Evolutionary conservation across 495 filamentous ascomycete genomes (phyloP).

Genomic region (Neurospora discreta): DNA sequence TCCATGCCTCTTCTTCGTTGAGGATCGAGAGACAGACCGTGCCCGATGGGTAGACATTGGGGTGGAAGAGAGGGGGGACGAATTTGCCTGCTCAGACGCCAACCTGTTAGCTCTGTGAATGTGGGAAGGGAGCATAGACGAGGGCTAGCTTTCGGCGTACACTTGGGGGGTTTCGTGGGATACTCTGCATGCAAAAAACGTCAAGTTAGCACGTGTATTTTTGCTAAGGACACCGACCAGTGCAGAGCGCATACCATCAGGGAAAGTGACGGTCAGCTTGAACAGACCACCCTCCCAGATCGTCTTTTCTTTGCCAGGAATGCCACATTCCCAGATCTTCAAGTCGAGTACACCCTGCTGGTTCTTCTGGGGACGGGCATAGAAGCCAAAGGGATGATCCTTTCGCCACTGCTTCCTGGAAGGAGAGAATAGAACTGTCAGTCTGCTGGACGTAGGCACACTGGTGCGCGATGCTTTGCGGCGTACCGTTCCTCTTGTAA

Average conservation of each 20-base stretch:
- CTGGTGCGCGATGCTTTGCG: not conserved
- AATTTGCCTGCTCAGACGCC: conserved; percentile 69
- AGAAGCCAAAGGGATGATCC: conserved; percentile 97
- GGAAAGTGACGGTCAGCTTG: conserved; percentile 86
- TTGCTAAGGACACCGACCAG: not conserved
- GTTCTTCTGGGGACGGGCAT: conserved; percentile 74
- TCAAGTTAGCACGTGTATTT: conserved; percentile 3
- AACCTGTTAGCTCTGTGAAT: conserved; percentile 15
- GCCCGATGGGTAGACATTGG: conserved; percentile 96
- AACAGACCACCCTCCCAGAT: conserved; percentile 95
- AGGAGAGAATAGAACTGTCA: not conserved
- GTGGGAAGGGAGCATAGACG: not conserved
- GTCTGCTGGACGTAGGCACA: not conserved
- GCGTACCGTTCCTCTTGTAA: conserved; percentile 82
- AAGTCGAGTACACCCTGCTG: conserved; percentile 74
- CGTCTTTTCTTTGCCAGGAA: conserved; percentile 91
- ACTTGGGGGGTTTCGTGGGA: conserved; percentile 97
- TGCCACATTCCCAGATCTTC: conserved; percentile 92
- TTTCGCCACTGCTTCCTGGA: conserved; percentile 88
- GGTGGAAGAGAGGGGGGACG: conserved; percentile 89
- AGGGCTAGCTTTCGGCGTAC: conserved; percentile 39
- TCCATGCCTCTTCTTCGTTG: conserved; percentile 98
- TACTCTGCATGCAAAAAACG: conserved; percentile 55
- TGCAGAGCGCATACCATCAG: conserved; percentile 61
- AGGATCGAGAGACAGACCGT: conserved; percentile 96